These are phyloP conservation scores for Acanthamoeba triangularis DNA, from an alignment of 208 protist genomes.

Conservation along the genomic window DNA sequence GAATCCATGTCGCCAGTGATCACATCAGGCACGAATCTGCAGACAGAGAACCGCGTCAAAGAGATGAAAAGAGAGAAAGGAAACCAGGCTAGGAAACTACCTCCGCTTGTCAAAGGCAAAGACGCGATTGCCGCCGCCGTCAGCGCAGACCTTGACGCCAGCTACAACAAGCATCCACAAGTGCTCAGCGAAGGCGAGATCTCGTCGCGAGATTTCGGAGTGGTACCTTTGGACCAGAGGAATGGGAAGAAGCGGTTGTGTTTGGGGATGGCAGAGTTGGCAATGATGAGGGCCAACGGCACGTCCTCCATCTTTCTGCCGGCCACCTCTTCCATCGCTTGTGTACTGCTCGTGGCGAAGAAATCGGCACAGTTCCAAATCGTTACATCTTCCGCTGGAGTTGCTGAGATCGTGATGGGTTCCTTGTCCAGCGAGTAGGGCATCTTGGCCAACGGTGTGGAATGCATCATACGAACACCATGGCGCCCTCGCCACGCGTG, in stretches of 20 bases:
- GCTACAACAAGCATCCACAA: background rate
- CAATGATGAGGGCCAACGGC: constrained; percentile 21
- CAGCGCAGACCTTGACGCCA: background rate
- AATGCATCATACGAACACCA: background rate
- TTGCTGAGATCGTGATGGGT: background rate
- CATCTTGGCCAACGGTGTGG: background rate
- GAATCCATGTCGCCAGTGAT: constrained; percentile 66
- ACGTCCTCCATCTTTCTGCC: constrained; percentile 22
- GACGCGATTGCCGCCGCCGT: constrained; percentile 33
- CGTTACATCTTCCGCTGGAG: background rate
- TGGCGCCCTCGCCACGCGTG: no score
- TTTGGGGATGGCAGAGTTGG: background rate
- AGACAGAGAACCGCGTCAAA: background rate
- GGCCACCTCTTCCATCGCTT: background rate
- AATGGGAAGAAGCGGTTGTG: background rate
- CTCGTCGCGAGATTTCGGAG: background rate
- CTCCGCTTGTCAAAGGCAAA: constrained; percentile 21
- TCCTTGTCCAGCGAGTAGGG: constrained; percentile 10
- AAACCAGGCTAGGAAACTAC: background rate
- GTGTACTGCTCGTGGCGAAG: constrained; percentile 14
- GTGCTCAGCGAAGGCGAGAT: background rate
- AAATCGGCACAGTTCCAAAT: constrained; percentile 53
- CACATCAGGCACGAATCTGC: constrained; percentile 47
- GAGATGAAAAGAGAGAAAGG: background rate
- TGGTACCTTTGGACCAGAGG: constrained; percentile 31